phyloP scores from a whole-genome alignment of 352 stramenopile species.

The Phytopythium ostracodes region DNA sequence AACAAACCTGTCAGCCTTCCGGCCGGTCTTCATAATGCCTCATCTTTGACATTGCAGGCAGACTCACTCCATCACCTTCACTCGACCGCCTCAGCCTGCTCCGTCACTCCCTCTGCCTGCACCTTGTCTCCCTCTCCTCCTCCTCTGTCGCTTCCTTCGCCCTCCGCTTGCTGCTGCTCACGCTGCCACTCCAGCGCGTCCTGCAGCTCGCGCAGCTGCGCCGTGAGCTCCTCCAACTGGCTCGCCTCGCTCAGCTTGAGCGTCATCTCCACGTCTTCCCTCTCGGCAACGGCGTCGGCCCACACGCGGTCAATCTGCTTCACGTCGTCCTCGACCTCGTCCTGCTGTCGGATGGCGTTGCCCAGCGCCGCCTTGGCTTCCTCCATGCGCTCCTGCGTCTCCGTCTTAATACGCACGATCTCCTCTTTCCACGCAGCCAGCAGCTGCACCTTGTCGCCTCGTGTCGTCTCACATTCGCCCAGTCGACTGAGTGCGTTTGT shows the following conservation, averaged over 20 bases:
- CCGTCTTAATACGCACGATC: conserved; percentile 31
- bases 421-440: conserved; percentile 26
- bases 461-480: conserved; percentile 26
- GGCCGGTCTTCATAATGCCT: neutral
- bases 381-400: conserved; percentile 60
- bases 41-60: neutral
- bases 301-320: conserved; percentile 28
- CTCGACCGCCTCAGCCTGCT: neutral
- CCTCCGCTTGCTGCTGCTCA: neutral
- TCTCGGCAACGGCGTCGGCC: conserved; percentile 32
- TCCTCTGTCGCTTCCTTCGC: neutral
- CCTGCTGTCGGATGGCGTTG: conserved; percentile 35
- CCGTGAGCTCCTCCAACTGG: conserved; percentile 29
- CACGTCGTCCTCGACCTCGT: conserved; percentile 46
- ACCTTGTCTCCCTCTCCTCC: neutral
- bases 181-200: conserved; percentile 9
- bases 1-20: neutral
- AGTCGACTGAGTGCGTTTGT: conserved; percentile 30
- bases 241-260: conserved; percentile 47
- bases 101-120: neutral
- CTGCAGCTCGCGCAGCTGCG: conserved; percentile 22
- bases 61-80: neutral
- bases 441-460: conserved; percentile 27
- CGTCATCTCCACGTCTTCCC: conserved; percentile 73
- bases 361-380: conserved; percentile 38